These are phyloP conservation scores for Erigeron canadensis DNA, from an alignment of 129 eudicot genomes.

Conservation along the genomic window DNA sequence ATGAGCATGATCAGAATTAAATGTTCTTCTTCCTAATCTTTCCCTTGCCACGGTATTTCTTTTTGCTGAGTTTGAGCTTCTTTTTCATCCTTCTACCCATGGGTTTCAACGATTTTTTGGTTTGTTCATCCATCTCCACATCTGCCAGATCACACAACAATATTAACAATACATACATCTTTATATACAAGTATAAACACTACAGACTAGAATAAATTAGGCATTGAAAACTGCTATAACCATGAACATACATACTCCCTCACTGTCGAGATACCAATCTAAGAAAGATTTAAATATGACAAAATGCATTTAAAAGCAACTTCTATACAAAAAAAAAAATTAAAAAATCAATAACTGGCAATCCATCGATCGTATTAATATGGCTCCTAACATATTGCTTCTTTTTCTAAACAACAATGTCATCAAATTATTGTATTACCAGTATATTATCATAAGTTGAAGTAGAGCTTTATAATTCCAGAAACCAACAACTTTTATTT, in stretches of 20 bases:
- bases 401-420: too few species aligned
- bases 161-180: background rate
- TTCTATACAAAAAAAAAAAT: too few species aligned
- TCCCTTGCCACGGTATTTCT: conserved; percentile 63
- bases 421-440: too few species aligned
- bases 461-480: too few species aligned
- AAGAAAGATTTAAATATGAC: too few species aligned
- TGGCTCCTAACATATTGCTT: too few species aligned
- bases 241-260: background rate
- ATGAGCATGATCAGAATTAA: background rate
- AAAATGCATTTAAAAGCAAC: too few species aligned
- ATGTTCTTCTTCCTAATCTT: conserved; percentile 63
- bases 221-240: background rate
- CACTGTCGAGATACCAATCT: background rate
- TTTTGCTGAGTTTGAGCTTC: conserved; percentile 64
- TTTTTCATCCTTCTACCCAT: conserved; percentile 74
- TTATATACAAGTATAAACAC: conserved; percentile 5
- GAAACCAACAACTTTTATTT: too few species aligned
- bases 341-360: too few species aligned
- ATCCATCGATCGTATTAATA: too few species aligned
- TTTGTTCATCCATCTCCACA: conserved; percentile 66
- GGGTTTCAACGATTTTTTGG: conserved; percentile 49
- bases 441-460: too few species aligned
- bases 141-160: conserved; percentile 36
- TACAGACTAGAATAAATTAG: background rate